Evolutionary conservation across 2,329 filamentous ascomycete genomes (phyloP), one percentile per base, ranked within the genome.

Genomic region (Chrysoporthe puriensis): DNA sequence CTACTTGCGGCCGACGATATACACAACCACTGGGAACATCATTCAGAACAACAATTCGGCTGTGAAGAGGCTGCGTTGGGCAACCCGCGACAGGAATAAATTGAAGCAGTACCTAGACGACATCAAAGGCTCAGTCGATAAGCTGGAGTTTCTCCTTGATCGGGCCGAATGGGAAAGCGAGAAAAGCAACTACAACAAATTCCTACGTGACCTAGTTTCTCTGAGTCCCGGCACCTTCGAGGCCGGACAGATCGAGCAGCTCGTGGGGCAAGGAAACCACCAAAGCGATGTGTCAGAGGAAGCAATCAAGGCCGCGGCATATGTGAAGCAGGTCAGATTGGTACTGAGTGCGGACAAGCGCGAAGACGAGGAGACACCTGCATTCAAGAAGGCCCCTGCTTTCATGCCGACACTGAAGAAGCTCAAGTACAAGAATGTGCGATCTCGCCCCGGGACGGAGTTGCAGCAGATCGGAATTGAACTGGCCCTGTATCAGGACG

Each of bases 251-350:
- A 69, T 73, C 40, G 69, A 67, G 46, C 66, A 70, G 11, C 34
- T 73, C 11, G 40, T 71, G 18, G 69, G 66, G 14, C 66, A 63
- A 11, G 59, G 58, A 14, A 40, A 48, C n/a, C 57, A 54, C 9
- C 26, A 60, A 11, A 50, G 48, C 40, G 62, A 46, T 32, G 48
- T 56, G 16, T 16, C 68, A 4, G 48, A 63, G 36, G 62, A 63
- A 26, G 62, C 62, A n/a, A 73, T 73, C 34, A 70, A 67, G 13
- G 72, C 71, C 6, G 71, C 72, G n/a, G 70, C 70, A 11, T 70
- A 70, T 60, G 52, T 71, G 54, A 72, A 73, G 43, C 71, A 73
- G 40, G 68, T 72, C 66, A 67, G 71, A 36, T 69, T 72, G 3
- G 64, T 71, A 36, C 62, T 72, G 14, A 70, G 69, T 11, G 69